Evolutionary conservation across 108 stramenopile species (phyloP).

Genomic region (Mediolabrus comicus): DNA sequence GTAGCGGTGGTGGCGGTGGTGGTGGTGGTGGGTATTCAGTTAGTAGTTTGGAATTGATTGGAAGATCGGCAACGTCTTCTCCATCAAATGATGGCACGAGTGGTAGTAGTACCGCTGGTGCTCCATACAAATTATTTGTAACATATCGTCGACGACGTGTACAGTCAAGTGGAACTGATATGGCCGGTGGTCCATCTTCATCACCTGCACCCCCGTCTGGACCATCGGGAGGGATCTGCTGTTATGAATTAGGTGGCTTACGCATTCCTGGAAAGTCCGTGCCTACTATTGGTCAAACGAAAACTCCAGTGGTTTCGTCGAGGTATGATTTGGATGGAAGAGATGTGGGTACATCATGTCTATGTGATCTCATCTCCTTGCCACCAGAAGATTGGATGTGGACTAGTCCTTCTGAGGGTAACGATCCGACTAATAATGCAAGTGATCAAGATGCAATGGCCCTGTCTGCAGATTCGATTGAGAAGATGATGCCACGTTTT

Average conservation of each 20-base stretch:
- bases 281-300: constrained; percentile 43
- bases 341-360: constrained; percentile 45
- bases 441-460: background rate
- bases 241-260: constrained; percentile 73
- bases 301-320: constrained; percentile 51
- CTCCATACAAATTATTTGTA: constrained; percentile 35
- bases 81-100: background rate
- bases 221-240: constrained; percentile 66
- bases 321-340: constrained; percentile 84
- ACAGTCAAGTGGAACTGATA: background rate
- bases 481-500: constrained; percentile 30
- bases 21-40: constrained; percentile 26
- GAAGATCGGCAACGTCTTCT: background rate
- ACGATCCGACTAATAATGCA: background rate
- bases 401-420: background rate
- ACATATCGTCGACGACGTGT: constrained; percentile 30
- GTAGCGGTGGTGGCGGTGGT: constrained; percentile 18
- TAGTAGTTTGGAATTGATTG: constrained; percentile 33
- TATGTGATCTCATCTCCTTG: constrained; percentile 57
- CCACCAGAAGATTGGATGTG: constrained; percentile 14
- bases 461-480: background rate
- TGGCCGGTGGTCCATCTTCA: too few species aligned
- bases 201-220: constrained; percentile 14
- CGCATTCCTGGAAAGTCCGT: constrained; percentile 32
- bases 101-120: background rate